phyloP scores from a whole-genome alignment of 257 asterid species.

The Lycium ferocissimum region DNA sequence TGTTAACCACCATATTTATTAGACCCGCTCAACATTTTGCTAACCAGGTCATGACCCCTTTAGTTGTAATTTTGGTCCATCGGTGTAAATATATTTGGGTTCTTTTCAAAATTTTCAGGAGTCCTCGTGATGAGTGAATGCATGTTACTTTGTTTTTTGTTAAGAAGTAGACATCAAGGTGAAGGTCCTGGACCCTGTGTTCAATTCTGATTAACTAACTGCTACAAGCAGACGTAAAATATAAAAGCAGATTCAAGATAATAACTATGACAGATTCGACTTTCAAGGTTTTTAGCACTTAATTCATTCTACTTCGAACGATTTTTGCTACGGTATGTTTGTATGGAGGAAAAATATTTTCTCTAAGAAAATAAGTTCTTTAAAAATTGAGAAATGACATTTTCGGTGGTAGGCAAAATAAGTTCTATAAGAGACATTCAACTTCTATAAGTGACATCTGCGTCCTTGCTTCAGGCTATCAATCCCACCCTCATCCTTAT shows the following conservation, averaged over 20 bases:
- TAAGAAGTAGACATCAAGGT: neutral
- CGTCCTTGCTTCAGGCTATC: too few relatives aligned
- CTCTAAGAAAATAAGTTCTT: too few relatives aligned
- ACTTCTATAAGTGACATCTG: too few relatives aligned
- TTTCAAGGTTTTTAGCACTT: neutral
- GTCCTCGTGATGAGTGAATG: neutral
- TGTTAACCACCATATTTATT: neutral
- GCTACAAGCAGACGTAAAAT: neutral
- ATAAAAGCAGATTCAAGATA: neutral
- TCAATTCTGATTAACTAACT: neutral
- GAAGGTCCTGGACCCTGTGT: neutral
- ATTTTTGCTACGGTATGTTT: too few relatives aligned
- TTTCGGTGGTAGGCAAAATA: too few relatives aligned
- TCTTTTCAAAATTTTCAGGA: neutral
- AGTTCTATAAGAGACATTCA: too few relatives aligned
- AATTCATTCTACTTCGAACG: too few relatives aligned
- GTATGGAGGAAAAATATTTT: too few relatives aligned
- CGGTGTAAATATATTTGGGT: conserved; percentile 5
- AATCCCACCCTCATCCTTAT: too few relatives aligned
- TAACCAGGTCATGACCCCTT: neutral
- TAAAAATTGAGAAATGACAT: too few relatives aligned
- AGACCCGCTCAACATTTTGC: conserved; percentile 4
- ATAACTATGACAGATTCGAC: neutral
- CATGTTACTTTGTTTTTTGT: neutral
- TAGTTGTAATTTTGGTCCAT: neutral